These are phyloP conservation scores for Knufia petricola DNA, from an alignment of 2,329 filamentous ascomycete species.

Conservation along the genomic window DNA sequence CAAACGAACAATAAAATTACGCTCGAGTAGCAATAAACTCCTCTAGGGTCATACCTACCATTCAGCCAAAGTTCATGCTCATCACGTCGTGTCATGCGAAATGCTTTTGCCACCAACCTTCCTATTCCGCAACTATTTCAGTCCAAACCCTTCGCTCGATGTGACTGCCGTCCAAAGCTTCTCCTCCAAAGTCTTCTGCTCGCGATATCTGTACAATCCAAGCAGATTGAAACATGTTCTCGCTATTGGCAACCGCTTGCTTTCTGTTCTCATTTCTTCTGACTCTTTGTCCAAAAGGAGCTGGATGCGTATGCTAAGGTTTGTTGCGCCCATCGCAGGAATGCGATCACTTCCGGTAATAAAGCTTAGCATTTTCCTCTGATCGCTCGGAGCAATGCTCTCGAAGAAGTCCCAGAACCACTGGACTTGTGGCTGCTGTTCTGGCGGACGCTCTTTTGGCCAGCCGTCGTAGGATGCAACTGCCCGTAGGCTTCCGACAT, in stretches of 20 bases:
- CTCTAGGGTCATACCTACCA: neutral
- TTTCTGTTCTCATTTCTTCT: constrained; percentile 36
- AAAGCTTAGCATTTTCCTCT: constrained; percentile 72
- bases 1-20: neutral
- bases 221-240: constrained; percentile 87
- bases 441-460: constrained; percentile 39
- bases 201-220: constrained; percentile 62
- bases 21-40: neutral
- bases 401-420: constrained; percentile 89
- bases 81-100: constrained; percentile 4
- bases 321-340: constrained; percentile 75
- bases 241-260: constrained; percentile 68
- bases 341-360: constrained; percentile 87
- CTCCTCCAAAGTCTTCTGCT: constrained; percentile 55
- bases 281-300: constrained; percentile 16
- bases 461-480: constrained; percentile 79
- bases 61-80: neutral
- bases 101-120: neutral
- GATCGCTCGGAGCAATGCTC: constrained; percentile 53
- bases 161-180: constrained; percentile 78
- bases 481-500: constrained; percentile 63
- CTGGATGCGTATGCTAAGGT: constrained; percentile 52
- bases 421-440: constrained; percentile 57
- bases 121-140: constrained; percentile 49
- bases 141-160: constrained; percentile 84